phyloP scores from a whole-genome alignment of 768 basidiomycete genomes.

The Suillus alpinus region DNA sequence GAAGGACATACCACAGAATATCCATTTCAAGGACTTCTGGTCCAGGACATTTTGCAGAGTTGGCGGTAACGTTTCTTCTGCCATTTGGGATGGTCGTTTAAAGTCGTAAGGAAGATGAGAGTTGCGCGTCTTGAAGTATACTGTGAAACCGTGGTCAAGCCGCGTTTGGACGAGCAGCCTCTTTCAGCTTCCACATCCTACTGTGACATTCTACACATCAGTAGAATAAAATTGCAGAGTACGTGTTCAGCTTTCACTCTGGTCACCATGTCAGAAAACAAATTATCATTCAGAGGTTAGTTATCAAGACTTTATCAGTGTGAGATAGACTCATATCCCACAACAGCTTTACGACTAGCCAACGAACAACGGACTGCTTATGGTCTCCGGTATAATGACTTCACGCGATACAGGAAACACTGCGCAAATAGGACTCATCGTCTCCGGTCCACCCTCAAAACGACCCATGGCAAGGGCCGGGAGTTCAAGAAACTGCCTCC shows the following conservation, averaged over 20 bases:
- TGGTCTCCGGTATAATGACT: conserved; percentile 89
- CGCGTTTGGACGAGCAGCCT: conserved; percentile 1
- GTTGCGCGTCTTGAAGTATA: conserved; percentile 18
- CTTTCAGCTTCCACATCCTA: conserved; percentile 14
- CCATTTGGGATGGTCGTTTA: conserved; percentile 36
- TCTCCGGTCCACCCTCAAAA: conserved; percentile 77
- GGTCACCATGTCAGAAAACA: conserved; percentile 22
- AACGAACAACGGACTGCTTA: conserved; percentile 91
- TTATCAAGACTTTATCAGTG: neutral
- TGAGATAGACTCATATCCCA: conserved; percentile 4
- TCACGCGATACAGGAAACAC: conserved; percentile 87
- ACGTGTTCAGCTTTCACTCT: neutral
- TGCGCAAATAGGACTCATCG: conserved; percentile 90
- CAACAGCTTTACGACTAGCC: conserved; percentile 74
- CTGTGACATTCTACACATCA: conserved; percentile 13
- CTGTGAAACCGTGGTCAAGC: conserved; percentile 1
- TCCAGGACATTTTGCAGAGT: conserved; percentile 94
- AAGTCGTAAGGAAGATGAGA: conserved; percentile 11
- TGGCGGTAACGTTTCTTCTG: conserved; percentile 67
- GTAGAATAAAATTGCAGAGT: neutral
- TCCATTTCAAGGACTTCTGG: conserved; percentile 94
- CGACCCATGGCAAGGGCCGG: conserved; percentile 85
- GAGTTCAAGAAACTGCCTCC: conserved; percentile 84
- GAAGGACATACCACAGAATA: conserved; percentile 84
- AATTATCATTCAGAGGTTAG: conserved; percentile 40